Evolutionary conservation across 2,329 filamentous ascomycete genomes (phyloP), one percentile per base, ranked within the genome.

Genomic region (Diaporthe eres): DNA sequence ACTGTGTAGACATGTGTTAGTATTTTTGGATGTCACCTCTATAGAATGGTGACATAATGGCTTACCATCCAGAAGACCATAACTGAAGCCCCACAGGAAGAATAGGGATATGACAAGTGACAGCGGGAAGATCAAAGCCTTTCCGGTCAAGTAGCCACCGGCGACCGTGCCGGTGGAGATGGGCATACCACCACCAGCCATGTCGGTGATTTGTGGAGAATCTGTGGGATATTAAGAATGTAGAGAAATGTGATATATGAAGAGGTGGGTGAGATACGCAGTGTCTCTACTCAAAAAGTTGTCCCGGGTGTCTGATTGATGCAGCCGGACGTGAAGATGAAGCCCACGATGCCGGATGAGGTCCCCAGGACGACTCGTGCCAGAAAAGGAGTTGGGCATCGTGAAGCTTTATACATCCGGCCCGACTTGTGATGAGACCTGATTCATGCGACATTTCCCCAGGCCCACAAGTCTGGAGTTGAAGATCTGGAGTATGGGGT

Each of bases 81-180:
- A 83, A 28, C 82, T 81, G 74, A 85, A 83, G 17, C 82, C 83
- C 83, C 82, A 84, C 51, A 85, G 79, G 76, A 84, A 84, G 75
- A 84, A 85, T 57, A 84, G 77, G 44, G 84, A 82, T 22, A 81
- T 83, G 19, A 84, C 82, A 74, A 76, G 37, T 13, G 67, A 74
- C 60, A 74, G 51, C 19, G 72, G 72, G 10, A 74, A 51, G 13
- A 74, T 55, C 31, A 74, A 25, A 4, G 72, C 72, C 53, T 55
- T 67, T 68, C 72, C 72, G 37, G 72, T 74, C 72, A 74, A 49
- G 37, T 67, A 74, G 34, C 72, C 72, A 42, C 72, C 72, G 37
- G 53, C 72, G 8, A 68, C 58, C 47, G 72, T 58, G 58, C 72
- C 72, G 53, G 44, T 55, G 9, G 72, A 22, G 53, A 74, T 37